phyloP scores from a whole-genome alignment of 1,284 basidiomycete species.

The Ustilago sp. region DNA sequence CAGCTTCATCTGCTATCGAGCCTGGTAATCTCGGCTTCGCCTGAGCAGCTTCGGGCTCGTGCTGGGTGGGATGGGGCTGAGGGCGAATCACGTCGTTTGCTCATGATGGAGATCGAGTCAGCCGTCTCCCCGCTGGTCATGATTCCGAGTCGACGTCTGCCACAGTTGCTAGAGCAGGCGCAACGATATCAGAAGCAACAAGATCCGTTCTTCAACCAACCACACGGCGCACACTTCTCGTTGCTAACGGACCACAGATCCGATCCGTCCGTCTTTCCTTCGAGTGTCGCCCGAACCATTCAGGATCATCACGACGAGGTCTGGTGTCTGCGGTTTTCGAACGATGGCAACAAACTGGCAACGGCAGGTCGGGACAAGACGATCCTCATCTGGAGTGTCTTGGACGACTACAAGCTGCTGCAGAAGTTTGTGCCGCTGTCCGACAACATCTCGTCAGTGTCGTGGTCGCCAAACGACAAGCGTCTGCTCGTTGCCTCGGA shows the following conservation, averaged over 20 bases:
- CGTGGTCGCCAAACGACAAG: constrained; percentile 70
- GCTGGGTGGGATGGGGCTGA: constrained; percentile 90
- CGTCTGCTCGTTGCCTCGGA: constrained; percentile 54
- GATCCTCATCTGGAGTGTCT: constrained; percentile 83
- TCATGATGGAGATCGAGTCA: constrained; percentile 85
- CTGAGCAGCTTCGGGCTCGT: constrained; percentile 82
- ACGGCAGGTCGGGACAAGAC: constrained; percentile 87
- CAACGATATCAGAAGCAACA: constrained; percentile 76
- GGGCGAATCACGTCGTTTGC: constrained; percentile 80
- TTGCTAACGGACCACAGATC: constrained; percentile 88
- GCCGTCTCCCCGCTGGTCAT: constrained; percentile 89
- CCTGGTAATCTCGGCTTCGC: constrained; percentile 64
- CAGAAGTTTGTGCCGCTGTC: constrained; percentile 50
- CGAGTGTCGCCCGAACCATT: constrained; percentile 76
- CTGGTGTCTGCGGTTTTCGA: constrained; percentile 95
- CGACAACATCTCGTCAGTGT: constrained; percentile 71
- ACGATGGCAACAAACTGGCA: constrained; percentile 84
- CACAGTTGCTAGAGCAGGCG: constrained; percentile 87
- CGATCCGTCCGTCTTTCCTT: constrained; percentile 83
- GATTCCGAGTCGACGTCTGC: constrained; percentile 89
- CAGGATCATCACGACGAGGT: constrained; percentile 91
- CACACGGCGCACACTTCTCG: constrained; percentile 75
- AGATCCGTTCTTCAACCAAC: constrained; percentile 63
- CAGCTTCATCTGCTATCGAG: constrained; percentile 61
- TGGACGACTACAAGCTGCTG: constrained; percentile 45